Percentiles rank a stretch among this genome's conserved stretches.
Evolutionary conservation across 306 rosid genomes (phyloP).

Genomic region (Sicyos edulis): DNA sequence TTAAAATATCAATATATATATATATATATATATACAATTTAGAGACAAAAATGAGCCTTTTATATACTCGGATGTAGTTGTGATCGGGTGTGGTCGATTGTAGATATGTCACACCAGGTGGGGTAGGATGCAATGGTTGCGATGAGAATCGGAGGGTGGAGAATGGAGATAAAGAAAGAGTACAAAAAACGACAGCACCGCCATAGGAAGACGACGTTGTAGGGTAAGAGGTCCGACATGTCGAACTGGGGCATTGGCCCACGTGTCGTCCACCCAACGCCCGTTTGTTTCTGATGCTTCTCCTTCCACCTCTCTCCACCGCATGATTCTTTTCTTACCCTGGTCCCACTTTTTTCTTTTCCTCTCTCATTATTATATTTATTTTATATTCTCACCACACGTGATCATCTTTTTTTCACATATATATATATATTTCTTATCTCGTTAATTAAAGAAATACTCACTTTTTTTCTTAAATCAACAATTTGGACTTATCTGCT

Average conservation of each 20-base stretch:
- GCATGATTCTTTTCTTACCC: slow-evolving; percentile 23
- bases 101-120: not conserved
- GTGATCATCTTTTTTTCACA: not conserved
- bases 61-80: not conserved
- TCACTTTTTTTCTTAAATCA: too few relatives aligned
- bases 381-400: not conserved
- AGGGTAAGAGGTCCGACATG: slow-evolving; percentile 39
- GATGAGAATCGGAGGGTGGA: slow-evolving; percentile 14
- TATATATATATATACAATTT: too few relatives aligned
- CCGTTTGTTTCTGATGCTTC: slow-evolving; percentile 25
- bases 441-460: too few relatives aligned
- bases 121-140: not conserved
- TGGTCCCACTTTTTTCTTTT: not conserved
- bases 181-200: slow-evolving; percentile 20
- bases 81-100: not conserved
- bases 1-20: too few relatives aligned
- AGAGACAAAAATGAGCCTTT: too few relatives aligned
- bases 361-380: not conserved
- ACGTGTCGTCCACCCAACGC: slow-evolving; percentile 35
- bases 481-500: too few relatives aligned
- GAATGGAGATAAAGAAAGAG: slow-evolving; percentile 2
- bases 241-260: slow-evolving; percentile 43
- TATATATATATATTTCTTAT: too few relatives aligned
- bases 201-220: slow-evolving; percentile 32
- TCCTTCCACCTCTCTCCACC: slow-evolving; percentile 27